Evolutionary conservation across 257 asterid species (phyloP), one percentile per base, ranked within the genome.

Genomic region (Paraleonurus japonicus): DNA sequence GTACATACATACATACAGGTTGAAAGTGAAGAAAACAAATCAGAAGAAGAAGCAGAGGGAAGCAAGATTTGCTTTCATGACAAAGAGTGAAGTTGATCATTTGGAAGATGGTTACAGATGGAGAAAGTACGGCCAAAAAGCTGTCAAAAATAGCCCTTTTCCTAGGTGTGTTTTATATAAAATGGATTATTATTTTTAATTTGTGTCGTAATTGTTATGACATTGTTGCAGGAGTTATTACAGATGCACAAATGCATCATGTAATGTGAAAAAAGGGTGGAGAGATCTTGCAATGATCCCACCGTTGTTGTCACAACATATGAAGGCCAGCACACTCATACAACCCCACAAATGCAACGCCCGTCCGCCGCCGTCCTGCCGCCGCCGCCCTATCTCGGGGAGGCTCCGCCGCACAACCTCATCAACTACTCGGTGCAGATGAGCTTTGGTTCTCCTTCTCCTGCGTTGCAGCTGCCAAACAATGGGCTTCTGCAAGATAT

Each of bases 121-220:
- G 96, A 84, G 96, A 75, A 90, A 90, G 72, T 90, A 90, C 73
- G 96, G 96, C 53, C 96, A 90, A 76, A 90, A 90, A 64, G 95
- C 96, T 79, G 96, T 90, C 30, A 90, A 90, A 79, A 90, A 90
- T 72, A 90, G 96, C 84, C 87, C 95, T 27, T 90, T 79, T 67
- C 95, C 96, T 1, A 88, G 96, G 96, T n/a, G n/a, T n/a, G n/a
- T n/a, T n/a, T n/a, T n/a, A n/a, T n/a, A n/a, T n/a, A n/a, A n/a
- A n/a, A n/a, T n/a, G n/a, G n/a, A n/a, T n/a, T n/a, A n/a, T n/a
- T n/a, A n/a, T n/a, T n/a, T n/a, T n/a, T n/a, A n/a, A n/a, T n/a
- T n/a, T n/a, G n/a, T n/a, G n/a, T n/a, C n/a, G n/a, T n/a, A 13
- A 4, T 45, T 45, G 53, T n/a, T n/a, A 0, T 16, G 54, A 47